phyloP scores from a whole-genome alignment of 306 rosid genomes.

The Quercus robur region DNA sequence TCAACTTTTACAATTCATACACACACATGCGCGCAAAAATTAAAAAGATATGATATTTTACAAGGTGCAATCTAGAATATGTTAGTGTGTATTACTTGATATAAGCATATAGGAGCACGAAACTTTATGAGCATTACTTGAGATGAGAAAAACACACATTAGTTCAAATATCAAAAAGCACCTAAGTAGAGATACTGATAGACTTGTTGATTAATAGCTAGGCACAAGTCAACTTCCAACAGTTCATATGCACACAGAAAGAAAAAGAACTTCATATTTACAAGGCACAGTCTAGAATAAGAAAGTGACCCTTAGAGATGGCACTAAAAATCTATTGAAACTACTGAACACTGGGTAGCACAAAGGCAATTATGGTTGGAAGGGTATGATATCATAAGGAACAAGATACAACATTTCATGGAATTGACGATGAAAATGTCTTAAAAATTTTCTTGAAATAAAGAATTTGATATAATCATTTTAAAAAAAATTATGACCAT shows the following conservation, averaged over 20 bases:
- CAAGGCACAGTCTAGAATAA: neutral
- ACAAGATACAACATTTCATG: neutral
- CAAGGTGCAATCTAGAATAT: neutral
- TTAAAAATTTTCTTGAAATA: neutral
- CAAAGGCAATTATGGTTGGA: neutral
- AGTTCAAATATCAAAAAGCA: neutral
- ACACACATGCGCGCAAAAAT: too few relatives aligned
- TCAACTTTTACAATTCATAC: too few relatives aligned
- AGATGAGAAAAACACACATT: neutral
- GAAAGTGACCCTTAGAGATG: neutral
- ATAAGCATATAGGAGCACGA: slow-evolving; percentile 13
- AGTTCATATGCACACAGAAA: too few relatives aligned
- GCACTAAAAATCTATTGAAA: neutral
- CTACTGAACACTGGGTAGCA: neutral
- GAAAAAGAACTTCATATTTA: neutral
- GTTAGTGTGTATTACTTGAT: too few relatives aligned
- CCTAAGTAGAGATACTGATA: neutral
- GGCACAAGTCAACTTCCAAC: neutral
- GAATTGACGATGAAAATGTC: neutral
- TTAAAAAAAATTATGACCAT: neutral
- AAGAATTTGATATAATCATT: neutral
- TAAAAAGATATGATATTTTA: neutral
- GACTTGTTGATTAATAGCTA: neutral
- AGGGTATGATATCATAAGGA: neutral
- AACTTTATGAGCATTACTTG: slow-evolving; percentile 21